phyloP scores from a whole-genome alignment of 768 basidiomycete species.

The Lanmaoa rubissima region DNA sequence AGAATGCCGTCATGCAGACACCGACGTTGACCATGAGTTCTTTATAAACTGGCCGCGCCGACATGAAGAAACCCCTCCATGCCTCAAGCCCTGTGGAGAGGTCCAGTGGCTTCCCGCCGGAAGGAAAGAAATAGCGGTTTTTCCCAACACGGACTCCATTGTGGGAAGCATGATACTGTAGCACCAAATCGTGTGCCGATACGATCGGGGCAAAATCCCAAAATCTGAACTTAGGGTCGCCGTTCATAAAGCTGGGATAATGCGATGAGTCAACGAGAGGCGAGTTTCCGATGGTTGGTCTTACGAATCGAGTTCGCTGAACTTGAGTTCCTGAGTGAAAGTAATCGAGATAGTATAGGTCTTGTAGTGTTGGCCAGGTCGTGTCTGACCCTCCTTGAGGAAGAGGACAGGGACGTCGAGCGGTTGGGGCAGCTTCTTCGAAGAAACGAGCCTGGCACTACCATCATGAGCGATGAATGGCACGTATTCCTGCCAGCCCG shows the following conservation, averaged over 20 bases:
- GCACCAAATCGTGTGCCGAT: slow-evolving; percentile 46
- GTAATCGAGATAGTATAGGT: slow-evolving; percentile 40
- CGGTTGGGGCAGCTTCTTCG: slow-evolving; percentile 37
- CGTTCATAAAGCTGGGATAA: slow-evolving; percentile 39
- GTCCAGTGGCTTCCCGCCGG: slow-evolving; percentile 18
- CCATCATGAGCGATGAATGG: slow-evolving; percentile 41
- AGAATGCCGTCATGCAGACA: slow-evolving; percentile 53
- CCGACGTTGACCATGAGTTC: slow-evolving; percentile 55
- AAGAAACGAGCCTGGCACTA: slow-evolving; percentile 43
- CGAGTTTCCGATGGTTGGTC: slow-evolving; percentile 5
- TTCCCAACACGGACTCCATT: slow-evolving; percentile 47
- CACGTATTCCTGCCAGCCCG: slow-evolving; percentile 38
- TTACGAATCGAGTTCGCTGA: slow-evolving; percentile 33
- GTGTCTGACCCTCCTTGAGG: slow-evolving; percentile 40
- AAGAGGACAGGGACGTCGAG: slow-evolving; percentile 35
- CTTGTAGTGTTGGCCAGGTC: slow-evolving; percentile 31
- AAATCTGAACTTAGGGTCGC: slow-evolving; percentile 32
- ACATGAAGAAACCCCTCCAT: slow-evolving; percentile 50
- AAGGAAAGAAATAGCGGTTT: slow-evolving; percentile 37
- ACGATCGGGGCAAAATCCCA: slow-evolving; percentile 44
- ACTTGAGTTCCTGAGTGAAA: slow-evolving; percentile 30
- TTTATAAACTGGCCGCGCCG: slow-evolving; percentile 47
- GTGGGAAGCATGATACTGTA: slow-evolving; percentile 42
- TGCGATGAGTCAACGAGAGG: neutral
- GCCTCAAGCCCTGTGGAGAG: slow-evolving; percentile 44